phyloP scores from a whole-genome alignment of 345 rosid species.

The Populus simonii region DNA sequence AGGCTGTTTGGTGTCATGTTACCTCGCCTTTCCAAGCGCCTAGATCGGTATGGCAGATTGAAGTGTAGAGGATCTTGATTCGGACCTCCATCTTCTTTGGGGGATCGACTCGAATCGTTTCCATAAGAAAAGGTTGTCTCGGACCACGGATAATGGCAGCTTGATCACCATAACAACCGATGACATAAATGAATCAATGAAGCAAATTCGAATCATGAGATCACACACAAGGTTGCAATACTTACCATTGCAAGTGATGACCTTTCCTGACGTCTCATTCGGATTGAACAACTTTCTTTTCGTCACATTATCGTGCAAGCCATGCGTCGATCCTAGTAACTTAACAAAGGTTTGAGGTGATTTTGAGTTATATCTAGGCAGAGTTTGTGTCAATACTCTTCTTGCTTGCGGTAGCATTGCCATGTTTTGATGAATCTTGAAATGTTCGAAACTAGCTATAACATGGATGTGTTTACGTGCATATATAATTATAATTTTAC shows the following conservation, averaged over 20 bases:
- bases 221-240: not conserved
- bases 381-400: not conserved
- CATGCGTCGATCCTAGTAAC: not conserved
- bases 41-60: conserved; percentile 69
- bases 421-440: not conserved
- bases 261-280: conserved; percentile 25
- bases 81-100: conserved; percentile 64
- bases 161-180: conserved; percentile 9
- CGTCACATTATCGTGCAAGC: not conserved
- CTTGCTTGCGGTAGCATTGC: not conserved
- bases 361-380: not conserved
- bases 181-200: not conserved
- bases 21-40: conserved; percentile 65
- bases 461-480: not conserved
- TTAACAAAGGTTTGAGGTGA: not conserved
- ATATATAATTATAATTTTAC: not conserved
- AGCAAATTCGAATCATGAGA: not conserved
- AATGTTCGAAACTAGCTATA: not conserved
- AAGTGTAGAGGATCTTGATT: conserved; percentile 52
- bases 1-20: not conserved
- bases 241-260: conserved; percentile 43
- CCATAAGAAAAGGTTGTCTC: conserved; percentile 45
- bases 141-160: conserved; percentile 67
- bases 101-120: conserved; percentile 60
- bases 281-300: conserved; percentile 2